Evolutionary conservation across 345 rosid genomes (phyloP).

Genomic region (Trapa bicornis): DNA sequence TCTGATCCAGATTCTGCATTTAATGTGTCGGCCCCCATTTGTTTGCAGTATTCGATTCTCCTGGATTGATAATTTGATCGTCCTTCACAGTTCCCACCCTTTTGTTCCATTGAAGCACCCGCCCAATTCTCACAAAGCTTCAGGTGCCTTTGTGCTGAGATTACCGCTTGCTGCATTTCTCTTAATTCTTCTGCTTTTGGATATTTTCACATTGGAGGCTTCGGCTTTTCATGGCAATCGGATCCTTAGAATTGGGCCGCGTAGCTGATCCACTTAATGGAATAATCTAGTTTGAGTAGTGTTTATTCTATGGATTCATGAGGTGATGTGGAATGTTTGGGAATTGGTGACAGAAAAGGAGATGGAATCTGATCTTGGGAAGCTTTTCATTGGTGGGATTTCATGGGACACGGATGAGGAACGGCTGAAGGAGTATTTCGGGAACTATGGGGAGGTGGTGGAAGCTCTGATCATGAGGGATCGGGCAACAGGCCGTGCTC

Average conservation of each 20-base stretch:
- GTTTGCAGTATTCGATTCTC: slow-evolving; percentile 36
- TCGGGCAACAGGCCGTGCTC: too few relatives aligned
- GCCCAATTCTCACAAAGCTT: slow-evolving; percentile 43
- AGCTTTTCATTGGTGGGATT: too few relatives aligned
- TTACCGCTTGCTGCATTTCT: slow-evolving; percentile 16
- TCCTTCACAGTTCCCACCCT: slow-evolving; percentile 20
- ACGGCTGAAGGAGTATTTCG: too few relatives aligned
- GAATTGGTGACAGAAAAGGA: neutral
- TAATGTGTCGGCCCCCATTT: neutral
- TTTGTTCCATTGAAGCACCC: slow-evolving; percentile 30
- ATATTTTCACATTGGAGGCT: neutral
- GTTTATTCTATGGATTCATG: slow-evolving; percentile 10
- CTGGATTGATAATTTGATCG: slow-evolving; percentile 38
- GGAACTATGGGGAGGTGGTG: too few relatives aligned
- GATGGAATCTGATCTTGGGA: too few relatives aligned
- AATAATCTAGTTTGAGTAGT: neutral
- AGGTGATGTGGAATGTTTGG: slow-evolving; percentile 16
- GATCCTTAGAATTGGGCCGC: too few relatives aligned
- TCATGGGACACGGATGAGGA: too few relatives aligned
- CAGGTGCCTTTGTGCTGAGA: slow-evolving; percentile 26
- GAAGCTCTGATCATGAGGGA: too few relatives aligned
- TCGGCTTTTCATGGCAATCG: neutral
- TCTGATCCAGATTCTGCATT: neutral
- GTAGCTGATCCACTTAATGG: too few relatives aligned
- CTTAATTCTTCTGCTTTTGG: neutral